A percentile compares a stretch with the other conserved stretches of the same genome.
phyloP scores from a whole-genome alignment of 2,329 filamentous ascomycete species.

The Trichophyton schoenleinii region DNA sequence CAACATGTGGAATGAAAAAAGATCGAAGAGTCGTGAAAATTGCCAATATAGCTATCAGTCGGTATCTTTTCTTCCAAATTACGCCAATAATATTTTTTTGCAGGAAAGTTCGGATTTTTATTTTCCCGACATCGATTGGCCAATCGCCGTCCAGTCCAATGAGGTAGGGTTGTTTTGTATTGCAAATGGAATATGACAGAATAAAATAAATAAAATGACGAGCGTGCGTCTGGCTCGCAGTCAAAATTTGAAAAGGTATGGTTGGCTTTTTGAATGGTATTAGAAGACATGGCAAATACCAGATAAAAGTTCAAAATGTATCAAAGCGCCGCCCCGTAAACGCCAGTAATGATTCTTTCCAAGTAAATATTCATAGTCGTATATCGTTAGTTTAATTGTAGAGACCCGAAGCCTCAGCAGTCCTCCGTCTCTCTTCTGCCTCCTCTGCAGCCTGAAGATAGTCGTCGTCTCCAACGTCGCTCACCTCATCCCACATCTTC shows the following conservation, averaged over 20 bases:
- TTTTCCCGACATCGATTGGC: neutral
- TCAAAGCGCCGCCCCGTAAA: neutral
- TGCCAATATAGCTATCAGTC: neutral
- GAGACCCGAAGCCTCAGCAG: constrained; percentile 25
- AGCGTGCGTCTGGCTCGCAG: too few species aligned
- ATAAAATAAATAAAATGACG: too few species aligned
- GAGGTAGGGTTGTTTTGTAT: too few species aligned
- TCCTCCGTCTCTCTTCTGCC: constrained; percentile 40
- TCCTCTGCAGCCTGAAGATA: constrained; percentile 67
- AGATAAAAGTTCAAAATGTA: neutral
- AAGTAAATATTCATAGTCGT: neutral
- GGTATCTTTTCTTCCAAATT: neutral
- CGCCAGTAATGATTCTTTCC: neutral
- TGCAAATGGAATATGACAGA: too few species aligned
- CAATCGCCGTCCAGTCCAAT: too few species aligned
- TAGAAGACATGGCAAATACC: neutral
- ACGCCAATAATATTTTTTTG: neutral
- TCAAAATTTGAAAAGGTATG: too few species aligned
- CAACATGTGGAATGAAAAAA: constrained; percentile 25
- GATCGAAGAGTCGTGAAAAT: neutral
- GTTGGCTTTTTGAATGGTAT: too few species aligned
- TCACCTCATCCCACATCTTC: constrained; percentile 75
- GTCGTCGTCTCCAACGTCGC: constrained; percentile 79
- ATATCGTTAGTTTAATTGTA: neutral
- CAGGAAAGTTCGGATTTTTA: neutral